phyloP scores from a whole-genome alignment of 2,329 filamentous ascomycete genomes.

The Anthostomella pinea region DNA sequence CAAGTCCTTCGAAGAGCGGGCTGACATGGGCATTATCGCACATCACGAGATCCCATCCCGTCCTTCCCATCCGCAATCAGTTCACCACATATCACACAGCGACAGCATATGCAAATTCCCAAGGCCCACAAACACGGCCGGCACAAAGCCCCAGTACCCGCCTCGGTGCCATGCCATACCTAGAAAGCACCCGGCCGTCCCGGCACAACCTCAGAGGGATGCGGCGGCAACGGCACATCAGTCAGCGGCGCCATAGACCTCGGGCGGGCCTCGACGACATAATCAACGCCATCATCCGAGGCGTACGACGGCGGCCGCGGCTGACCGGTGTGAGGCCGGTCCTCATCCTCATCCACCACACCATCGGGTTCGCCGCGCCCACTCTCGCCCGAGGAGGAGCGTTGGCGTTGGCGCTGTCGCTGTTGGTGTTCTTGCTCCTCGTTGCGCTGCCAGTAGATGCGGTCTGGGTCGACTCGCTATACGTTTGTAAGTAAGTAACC shows the following conservation, averaged over 20 bases:
- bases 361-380: not conserved
- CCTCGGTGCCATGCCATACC: too few relatives aligned
- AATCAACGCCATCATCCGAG: constrained; percentile 71
- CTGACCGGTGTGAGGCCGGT: constrained; percentile 19
- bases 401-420: constrained; percentile 1
- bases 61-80: too few relatives aligned
- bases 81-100: too few relatives aligned
- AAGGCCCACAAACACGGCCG: too few relatives aligned
- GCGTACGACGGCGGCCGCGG: constrained; percentile 70
- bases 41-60: too few relatives aligned
- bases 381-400: constrained; percentile 16
- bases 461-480: constrained; percentile 73
- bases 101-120: too few relatives aligned
- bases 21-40: too few relatives aligned
- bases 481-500: constrained; percentile 6
- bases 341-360: constrained; percentile 3
- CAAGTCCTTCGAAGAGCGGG: too few relatives aligned
- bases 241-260: constrained; percentile 52
- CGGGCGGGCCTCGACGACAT: constrained; percentile 66
- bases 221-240: constrained; percentile 42
- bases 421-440: constrained; percentile 24
- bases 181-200: too few relatives aligned
- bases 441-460: constrained; percentile 77
- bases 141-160: too few relatives aligned
- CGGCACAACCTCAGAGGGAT: constrained; percentile 45